Evolutionary conservation across 306 rosid species (phyloP).

Genomic region (Bauhinia variegata): DNA sequence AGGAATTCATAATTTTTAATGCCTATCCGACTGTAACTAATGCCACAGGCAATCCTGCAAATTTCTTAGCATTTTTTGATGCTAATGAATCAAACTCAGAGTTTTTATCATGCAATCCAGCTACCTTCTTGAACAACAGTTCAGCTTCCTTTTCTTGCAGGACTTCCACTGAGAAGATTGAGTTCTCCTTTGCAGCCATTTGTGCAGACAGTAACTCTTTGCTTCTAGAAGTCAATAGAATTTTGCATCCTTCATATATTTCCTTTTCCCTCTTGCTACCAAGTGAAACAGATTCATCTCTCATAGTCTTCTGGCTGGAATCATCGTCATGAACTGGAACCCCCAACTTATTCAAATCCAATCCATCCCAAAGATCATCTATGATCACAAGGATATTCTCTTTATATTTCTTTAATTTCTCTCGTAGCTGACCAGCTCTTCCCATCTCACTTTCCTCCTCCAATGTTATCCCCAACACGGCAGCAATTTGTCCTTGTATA

Average conservation of each 20-base stretch:
- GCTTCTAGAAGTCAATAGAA: background rate
- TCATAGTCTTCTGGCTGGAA: background rate
- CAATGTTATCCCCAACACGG: too few species aligned
- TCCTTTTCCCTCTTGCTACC: too few species aligned
- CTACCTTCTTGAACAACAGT: conserved; percentile 5
- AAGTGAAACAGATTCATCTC: background rate
- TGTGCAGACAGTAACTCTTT: background rate
- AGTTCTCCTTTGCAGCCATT: background rate
- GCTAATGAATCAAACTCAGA: background rate
- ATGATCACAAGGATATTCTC: background rate
- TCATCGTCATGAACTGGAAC: too few species aligned
- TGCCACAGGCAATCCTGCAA: conserved; percentile 25
- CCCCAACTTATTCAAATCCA: background rate
- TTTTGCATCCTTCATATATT: background rate
- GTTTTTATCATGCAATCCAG: background rate
- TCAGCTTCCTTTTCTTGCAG: conserved; percentile 24
- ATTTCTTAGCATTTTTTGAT: conserved; percentile 5
- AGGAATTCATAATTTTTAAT: too few species aligned
- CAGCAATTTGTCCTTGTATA: too few species aligned
- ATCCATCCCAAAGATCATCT: background rate
- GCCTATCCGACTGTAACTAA: conserved; percentile 20
- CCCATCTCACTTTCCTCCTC: too few species aligned
- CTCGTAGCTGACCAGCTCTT: too few species aligned
- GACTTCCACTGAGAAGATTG: background rate
- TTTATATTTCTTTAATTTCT: too few species aligned